phyloP scores from a whole-genome alignment of 164 flowering plant genomes.

The Macadamia tetraphylla region DNA sequence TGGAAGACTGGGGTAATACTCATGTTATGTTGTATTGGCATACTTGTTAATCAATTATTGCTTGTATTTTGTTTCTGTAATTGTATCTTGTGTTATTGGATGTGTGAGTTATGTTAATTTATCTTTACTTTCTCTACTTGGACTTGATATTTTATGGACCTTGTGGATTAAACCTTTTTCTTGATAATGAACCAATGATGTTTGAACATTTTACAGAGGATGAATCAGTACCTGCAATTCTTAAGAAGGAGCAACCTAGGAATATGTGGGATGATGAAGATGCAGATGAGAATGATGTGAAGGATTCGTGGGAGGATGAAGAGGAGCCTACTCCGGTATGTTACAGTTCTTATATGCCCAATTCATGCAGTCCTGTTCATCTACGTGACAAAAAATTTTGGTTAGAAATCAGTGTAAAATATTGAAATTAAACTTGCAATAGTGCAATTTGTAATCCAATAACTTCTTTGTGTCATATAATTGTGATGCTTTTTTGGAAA shows the following conservation, averaged over 20 bases:
- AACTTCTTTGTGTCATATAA: no score
- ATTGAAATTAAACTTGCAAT: no score
- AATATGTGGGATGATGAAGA: slow-evolving; percentile 68
- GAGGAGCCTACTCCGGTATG: slow-evolving; percentile 46
- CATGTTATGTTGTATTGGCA: not conserved
- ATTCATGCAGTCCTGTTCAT: not conserved
- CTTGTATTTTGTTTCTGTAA: not conserved
- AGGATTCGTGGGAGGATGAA: slow-evolving; percentile 77
- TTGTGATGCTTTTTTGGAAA: no score
- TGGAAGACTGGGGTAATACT: not conserved
- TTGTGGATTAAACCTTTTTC: not conserved
- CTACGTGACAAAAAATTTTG: not conserved
- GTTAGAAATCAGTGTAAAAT: not conserved
- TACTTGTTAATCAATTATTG: no score
- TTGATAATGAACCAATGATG: not conserved
- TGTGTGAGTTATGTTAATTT: not conserved
- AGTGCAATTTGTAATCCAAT: no score
- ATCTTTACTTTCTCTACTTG: not conserved
- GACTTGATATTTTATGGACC: no score
- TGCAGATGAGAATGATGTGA: slow-evolving; percentile 51
- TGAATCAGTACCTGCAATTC: slow-evolving; percentile 35
- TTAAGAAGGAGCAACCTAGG: slow-evolving; percentile 31
- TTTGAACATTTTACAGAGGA: slow-evolving; percentile 31
- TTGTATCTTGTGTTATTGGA: no score
- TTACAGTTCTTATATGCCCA: not conserved